Evolutionary conservation across 1,284 basidiomycete species (phyloP).

Genomic region (Fomitopsis palustris): DNA sequence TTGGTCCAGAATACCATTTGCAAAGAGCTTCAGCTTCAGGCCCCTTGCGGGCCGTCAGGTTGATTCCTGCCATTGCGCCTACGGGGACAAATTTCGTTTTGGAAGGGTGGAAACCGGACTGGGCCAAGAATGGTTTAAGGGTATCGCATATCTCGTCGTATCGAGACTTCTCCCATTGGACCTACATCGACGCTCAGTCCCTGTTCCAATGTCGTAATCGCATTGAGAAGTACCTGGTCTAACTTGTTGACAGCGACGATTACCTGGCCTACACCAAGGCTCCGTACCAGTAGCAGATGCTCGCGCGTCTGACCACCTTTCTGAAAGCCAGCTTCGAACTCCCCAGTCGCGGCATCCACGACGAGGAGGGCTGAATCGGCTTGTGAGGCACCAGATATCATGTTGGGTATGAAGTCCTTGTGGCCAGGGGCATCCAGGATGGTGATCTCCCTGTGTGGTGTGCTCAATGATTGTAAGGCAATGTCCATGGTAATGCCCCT

Average conservation of each 20-base stretch:
- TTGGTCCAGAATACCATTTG: slow-evolving; percentile 85
- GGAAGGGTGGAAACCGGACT: slow-evolving; percentile 80
- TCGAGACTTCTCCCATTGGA: slow-evolving; percentile 77
- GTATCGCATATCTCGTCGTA: slow-evolving; percentile 82
- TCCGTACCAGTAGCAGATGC: slow-evolving; percentile 89
- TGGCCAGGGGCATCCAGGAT: slow-evolving; percentile 97
- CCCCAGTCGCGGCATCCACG: slow-evolving; percentile 86
- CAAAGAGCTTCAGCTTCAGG: slow-evolving; percentile 47
- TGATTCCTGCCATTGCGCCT: slow-evolving; percentile 87
- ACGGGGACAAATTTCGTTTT: slow-evolving; percentile 89
- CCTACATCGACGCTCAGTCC: slow-evolving; percentile 40
- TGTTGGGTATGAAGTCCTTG: slow-evolving; percentile 97
- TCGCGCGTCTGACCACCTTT: slow-evolving; percentile 96
- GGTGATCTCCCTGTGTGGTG: slow-evolving; percentile 79
- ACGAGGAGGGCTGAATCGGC: slow-evolving; percentile 97
- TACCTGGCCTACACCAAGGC: slow-evolving; percentile 92
- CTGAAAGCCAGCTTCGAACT: slow-evolving; percentile 95
- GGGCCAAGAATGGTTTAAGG: slow-evolving; percentile 79
- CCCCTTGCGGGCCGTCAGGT: slow-evolving; percentile 59
- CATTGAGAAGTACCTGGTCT: slow-evolving; percentile 61
- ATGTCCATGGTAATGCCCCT: slow-evolving; percentile 99
- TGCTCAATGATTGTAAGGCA: slow-evolving; percentile 80
- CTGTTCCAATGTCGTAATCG: neutral
- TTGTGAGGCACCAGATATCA: slow-evolving; percentile 98
- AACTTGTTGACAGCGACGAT: slow-evolving; percentile 95